Percentiles rank a stretch among this genome's conserved stretches.
These are phyloP conservation scores for Clavaria fumosa DNA, from an alignment of 768 basidiomycete species.

Conservation along the genomic window DNA sequence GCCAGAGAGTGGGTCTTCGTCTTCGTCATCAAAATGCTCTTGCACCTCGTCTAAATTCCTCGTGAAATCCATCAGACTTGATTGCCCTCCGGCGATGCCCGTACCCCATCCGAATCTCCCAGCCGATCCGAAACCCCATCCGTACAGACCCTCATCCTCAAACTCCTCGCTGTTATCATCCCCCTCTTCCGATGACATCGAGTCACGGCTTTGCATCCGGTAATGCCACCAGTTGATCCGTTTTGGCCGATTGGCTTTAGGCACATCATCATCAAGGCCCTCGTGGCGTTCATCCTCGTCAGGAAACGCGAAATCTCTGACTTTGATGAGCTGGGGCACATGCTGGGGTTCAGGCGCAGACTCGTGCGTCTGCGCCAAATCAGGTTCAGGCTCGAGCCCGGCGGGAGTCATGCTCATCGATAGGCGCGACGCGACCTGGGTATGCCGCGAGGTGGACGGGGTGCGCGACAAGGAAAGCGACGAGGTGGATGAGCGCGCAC, in stretches of 20 bases:
- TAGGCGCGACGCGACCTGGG: conserved; percentile 14
- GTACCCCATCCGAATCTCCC: conserved; percentile 11
- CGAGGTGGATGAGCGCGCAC: conserved; percentile 7
- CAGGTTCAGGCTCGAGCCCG: too few relatives aligned
- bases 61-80: conserved; percentile 27
- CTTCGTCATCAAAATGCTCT: conserved; percentile 31
- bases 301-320: conserved; percentile 30
- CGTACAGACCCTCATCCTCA: conserved; percentile 6
- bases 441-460: conserved; percentile 8
- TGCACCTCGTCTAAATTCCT: conserved; percentile 20
- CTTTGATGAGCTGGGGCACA: conserved; percentile 17
- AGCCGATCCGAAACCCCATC: conserved; percentile 5
- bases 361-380: too few relatives aligned
- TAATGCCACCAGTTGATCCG: conserved; percentile 23
- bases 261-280: conserved; percentile 26
- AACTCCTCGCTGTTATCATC: conserved; percentile 11
- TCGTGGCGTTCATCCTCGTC: conserved; percentile 22
- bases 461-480: background rate
- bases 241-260: conserved; percentile 23
- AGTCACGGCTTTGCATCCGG: conserved; percentile 11
- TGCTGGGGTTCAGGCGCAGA: conserved; percentile 5
- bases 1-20: conserved; percentile 17
- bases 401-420: too few relatives aligned
- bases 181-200: conserved; percentile 10
- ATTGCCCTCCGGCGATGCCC: conserved; percentile 15